A percentile compares a stretch with the other conserved stretches of the same genome.
Conservation (phyloP, 129 eudicot genomes). For the Kitagawia praeruptora region DNA sequence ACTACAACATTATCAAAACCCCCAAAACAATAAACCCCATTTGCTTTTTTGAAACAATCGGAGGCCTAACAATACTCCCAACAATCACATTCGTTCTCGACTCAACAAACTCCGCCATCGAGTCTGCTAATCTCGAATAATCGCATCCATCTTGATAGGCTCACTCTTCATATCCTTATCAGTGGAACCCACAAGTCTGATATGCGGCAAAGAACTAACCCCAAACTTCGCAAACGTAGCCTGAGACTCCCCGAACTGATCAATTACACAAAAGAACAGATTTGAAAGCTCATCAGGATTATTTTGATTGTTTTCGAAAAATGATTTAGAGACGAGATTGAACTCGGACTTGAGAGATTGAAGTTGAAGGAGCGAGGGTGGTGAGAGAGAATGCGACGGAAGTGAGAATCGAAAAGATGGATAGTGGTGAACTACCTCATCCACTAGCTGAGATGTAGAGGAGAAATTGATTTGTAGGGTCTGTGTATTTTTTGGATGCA, state of each 20-base stretch:
- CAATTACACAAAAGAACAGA: constrained; percentile 67
- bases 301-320: constrained; percentile 31
- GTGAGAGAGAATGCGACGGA: constrained; percentile 55
- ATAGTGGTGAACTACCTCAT: constrained; percentile 23
- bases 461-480: no score
- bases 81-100: constrained; percentile 36
- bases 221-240: constrained; percentile 57
- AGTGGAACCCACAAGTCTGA: constrained; percentile 50
- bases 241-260: constrained; percentile 64
- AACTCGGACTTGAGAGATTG: constrained; percentile 66
- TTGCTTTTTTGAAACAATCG: constrained; percentile 47
- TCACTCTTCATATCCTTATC: constrained; percentile 36
- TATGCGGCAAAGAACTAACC: constrained; percentile 66
- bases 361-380: constrained; percentile 74
- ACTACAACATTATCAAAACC: no score
- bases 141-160: constrained; percentile 65
- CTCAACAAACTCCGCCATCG: constrained; percentile 69
- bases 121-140: constrained; percentile 52
- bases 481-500: no score
- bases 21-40: no score
- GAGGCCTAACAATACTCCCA: constrained; percentile 63
- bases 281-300: constrained; percentile 19
- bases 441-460: no score
- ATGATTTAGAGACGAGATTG: constrained; percentile 46
- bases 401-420: constrained; percentile 70